Evolutionary conservation across 805 yeast genomes (phyloP).

Genomic region (Cyberlindnera petersonii): DNA sequence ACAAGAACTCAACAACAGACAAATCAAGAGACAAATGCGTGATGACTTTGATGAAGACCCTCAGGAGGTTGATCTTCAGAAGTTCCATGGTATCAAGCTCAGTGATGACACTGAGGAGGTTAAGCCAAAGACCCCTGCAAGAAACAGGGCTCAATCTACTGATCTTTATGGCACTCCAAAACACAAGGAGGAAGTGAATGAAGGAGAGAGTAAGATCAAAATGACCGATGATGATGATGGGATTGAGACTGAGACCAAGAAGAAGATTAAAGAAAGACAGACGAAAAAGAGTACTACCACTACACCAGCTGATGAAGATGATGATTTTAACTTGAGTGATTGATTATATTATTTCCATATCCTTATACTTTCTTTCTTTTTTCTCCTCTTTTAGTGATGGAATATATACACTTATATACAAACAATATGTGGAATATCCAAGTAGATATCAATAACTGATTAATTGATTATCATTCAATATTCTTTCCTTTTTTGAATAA

Average conservation of each 20-base stretch:
- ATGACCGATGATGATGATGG: slow-evolving; percentile 10
- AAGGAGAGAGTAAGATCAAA: too few species aligned
- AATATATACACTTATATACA: too few species aligned
- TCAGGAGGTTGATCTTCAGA: slow-evolving; percentile 44
- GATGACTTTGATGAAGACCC: slow-evolving; percentile 49
- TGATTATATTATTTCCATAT: neutral
- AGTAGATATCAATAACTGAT: too few species aligned
- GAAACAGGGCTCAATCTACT: slow-evolving; percentile 29
- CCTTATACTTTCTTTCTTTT: neutral
- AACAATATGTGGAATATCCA: too few species aligned
- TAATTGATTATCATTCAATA: too few species aligned
- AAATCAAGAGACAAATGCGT: slow-evolving; percentile 25
- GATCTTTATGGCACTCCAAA: slow-evolving; percentile 27
- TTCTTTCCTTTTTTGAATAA: too few species aligned
- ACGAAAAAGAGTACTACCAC: neutral
- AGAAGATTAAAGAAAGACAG: neutral
- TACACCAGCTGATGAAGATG: slow-evolving; percentile 32
- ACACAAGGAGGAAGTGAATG: slow-evolving; percentile 25
- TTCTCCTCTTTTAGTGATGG: too few species aligned
- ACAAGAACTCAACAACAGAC: slow-evolving; percentile 20
- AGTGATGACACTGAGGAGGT: slow-evolving; percentile 28
- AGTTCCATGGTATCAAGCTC: slow-evolving; percentile 46
- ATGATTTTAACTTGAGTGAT: slow-evolving; percentile 41
- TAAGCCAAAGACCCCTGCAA: slow-evolving; percentile 28
- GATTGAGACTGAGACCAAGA: neutral